A percentile compares a stretch with the other conserved stretches of the same genome.
Conservation (phyloP, 1,284 basidiomycete species). For the Ganoderma multipileum region DNA sequence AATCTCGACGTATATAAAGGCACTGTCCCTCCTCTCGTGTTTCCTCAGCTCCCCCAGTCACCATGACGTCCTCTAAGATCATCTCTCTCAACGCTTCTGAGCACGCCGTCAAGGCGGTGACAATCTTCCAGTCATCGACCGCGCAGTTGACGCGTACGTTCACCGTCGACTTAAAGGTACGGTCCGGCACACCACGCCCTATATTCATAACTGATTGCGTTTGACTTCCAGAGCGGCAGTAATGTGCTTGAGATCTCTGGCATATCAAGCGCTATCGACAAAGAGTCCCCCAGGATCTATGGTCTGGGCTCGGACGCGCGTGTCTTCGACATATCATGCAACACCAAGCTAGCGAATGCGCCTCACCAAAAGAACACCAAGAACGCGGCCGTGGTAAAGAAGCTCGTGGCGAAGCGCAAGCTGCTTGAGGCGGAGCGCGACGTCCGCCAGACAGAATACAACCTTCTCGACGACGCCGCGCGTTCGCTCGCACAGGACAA, state of each 20-base stretch:
- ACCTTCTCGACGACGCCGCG: conserved; percentile 51
- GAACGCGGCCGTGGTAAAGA: conserved; percentile 40
- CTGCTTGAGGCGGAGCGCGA: conserved; percentile 47
- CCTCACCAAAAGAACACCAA: conserved; percentile 26
- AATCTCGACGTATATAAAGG: not conserved
- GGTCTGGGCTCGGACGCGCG: conserved; percentile 50
- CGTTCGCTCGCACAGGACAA: conserved; percentile 43
- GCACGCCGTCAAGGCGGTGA: conserved; percentile 43
- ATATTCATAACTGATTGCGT: not conserved
- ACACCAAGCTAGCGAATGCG: conserved; percentile 28
- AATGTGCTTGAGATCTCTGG: conserved; percentile 55
- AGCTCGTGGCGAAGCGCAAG: conserved; percentile 43
- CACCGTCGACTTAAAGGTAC: conserved; percentile 41
- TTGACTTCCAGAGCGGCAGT: conserved; percentile 49
- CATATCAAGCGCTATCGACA: conserved; percentile 55
- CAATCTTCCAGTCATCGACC: conserved; percentile 44
- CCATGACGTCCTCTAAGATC: conserved; percentile 10
- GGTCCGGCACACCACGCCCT: not conserved
- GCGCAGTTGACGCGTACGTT: conserved; percentile 45
- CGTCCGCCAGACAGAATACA: conserved; percentile 46
- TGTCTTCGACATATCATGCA: conserved; percentile 57
- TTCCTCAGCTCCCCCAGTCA: not conserved
- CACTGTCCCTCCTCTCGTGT: not conserved
- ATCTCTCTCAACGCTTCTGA: conserved; percentile 33
- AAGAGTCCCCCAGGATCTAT: conserved; percentile 55